These are phyloP conservation scores for Dactylonectria estremocensis DNA, from an alignment of 2,329 filamentous ascomycete genomes.

Conservation along the genomic window DNA sequence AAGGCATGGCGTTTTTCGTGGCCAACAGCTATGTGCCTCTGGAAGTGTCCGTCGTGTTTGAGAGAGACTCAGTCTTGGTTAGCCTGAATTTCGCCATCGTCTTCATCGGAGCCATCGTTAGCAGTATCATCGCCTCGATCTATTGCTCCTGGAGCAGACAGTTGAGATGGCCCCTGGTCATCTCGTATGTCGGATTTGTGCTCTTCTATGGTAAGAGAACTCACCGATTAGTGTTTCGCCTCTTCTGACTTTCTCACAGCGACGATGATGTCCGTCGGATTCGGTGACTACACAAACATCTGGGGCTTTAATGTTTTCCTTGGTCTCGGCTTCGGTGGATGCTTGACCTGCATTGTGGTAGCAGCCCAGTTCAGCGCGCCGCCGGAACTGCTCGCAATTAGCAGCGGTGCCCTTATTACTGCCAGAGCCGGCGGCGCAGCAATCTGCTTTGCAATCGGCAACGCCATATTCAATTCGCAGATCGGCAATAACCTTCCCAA, in stretches of 20 bases:
- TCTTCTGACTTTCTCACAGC: background rate
- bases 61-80: background rate
- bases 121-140: background rate
- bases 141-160: background rate
- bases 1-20: conserved; percentile 58
- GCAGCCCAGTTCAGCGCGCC: conserved; percentile 1
- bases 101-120: background rate
- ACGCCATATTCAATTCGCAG: background rate
- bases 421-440: background rate
- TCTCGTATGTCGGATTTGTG: background rate
- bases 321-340: background rate
- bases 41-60: background rate
- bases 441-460: background rate
- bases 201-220: background rate
- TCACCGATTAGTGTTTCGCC: background rate
- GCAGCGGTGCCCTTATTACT: background rate
- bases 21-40: conserved; percentile 49
- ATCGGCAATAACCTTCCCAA: background rate
- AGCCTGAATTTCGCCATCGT: background rate
- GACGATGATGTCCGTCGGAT: background rate
- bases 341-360: background rate
- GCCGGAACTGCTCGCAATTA: background rate
- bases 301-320: background rate
- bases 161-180: conserved; percentile 2
- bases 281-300: background rate